These are phyloP conservation scores for Amaranthus palmeri DNA, from an alignment of 148 eudicot genomes.

Conservation along the genomic window DNA sequence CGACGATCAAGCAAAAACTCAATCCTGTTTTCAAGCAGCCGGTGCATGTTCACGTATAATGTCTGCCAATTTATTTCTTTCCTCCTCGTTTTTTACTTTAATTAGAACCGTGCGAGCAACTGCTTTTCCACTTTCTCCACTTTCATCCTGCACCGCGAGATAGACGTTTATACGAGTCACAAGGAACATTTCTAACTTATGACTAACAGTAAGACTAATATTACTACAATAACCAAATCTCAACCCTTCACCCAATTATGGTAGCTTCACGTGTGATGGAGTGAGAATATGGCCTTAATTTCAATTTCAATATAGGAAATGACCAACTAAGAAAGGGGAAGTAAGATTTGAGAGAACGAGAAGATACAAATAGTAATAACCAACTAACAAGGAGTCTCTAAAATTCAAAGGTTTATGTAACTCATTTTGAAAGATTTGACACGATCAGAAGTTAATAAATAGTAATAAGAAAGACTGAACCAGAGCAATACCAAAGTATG, in stretches of 20 bases:
- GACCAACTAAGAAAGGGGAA: not conserved
- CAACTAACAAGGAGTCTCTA: too few species aligned
- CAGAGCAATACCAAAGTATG: slow-evolving; percentile 64
- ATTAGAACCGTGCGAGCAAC: slow-evolving; percentile 75
- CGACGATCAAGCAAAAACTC: slow-evolving; percentile 2
- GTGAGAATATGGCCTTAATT: not conserved
- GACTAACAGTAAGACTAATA: not conserved
- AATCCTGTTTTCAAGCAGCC: slow-evolving; percentile 25
- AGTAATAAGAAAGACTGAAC: not conserved
- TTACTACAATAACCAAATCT: not conserved
- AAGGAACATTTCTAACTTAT: not conserved
- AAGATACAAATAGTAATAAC: not conserved
- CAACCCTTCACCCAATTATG: too few species aligned
- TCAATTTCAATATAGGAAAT: not conserved
- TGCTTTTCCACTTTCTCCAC: slow-evolving; percentile 35
- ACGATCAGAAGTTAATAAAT: too few species aligned
- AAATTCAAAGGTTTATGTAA: too few species aligned
- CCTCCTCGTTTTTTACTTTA: slow-evolving; percentile 62
- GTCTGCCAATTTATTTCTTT: slow-evolving; percentile 71
- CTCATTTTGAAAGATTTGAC: too few species aligned
- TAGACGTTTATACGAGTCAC: not conserved
- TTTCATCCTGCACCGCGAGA: slow-evolving; percentile 43
- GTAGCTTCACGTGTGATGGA: too few species aligned
- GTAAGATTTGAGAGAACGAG: not conserved
- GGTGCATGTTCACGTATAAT: slow-evolving; percentile 81